These are phyloP conservation scores for Schizophyllum commune DNA, from an alignment of 1,284 basidiomycete species.

Conservation along the genomic window DNA sequence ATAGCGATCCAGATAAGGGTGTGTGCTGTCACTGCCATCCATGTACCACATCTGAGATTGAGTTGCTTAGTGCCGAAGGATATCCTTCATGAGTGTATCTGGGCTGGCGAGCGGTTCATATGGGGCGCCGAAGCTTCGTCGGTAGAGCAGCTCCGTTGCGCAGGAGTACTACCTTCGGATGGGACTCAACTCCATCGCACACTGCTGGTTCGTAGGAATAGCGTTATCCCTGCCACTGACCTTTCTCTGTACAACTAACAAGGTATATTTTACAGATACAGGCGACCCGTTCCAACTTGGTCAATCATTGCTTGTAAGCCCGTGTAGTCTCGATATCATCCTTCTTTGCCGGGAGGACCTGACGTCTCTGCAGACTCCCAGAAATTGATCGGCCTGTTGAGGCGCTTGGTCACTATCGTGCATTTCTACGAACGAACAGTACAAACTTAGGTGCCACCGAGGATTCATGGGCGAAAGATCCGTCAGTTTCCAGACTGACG, in stretches of 20 bases:
- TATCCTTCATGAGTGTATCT: constrained; percentile 7
- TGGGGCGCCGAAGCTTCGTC: constrained; percentile 3
- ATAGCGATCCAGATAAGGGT: constrained; percentile 5
- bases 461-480: not conserved
- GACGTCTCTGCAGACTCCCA: not conserved
- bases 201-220: no score
- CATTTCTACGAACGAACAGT: not conserved
- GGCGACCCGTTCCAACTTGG: no score
- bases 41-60: not conserved
- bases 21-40: not conserved
- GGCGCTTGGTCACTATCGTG: not conserved
- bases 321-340: no score
- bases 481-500: not conserved
- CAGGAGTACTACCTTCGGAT: not conserved
- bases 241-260: no score
- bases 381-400: not conserved
- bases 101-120: constrained; percentile 8
- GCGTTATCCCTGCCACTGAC: no score
- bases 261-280: no score
- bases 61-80: constrained; percentile 6
- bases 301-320: no score
- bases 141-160: not conserved
- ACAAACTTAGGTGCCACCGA: not conserved
- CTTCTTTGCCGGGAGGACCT: no score
- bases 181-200: not conserved